A percentile compares a stretch with the other conserved stretches of the same genome.
These are phyloP conservation scores for Panaeolus cyanescens DNA, from an alignment of 768 basidiomycete genomes.

Conservation along the genomic window DNA sequence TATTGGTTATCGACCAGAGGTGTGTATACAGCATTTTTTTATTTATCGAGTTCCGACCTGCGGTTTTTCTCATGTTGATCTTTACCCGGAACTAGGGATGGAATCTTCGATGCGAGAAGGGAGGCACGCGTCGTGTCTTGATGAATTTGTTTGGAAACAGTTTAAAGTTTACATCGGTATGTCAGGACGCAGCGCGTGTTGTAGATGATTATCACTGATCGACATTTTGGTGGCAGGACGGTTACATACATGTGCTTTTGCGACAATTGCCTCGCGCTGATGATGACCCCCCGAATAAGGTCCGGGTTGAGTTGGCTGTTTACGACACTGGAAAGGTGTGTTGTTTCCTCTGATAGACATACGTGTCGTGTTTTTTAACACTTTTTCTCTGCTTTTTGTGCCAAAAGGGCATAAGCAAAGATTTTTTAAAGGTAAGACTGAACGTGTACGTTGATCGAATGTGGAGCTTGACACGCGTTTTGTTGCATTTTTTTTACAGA, in stretches of 20 bases:
- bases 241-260: constrained; percentile 84
- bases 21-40: constrained; percentile 30
- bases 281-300: constrained; percentile 54
- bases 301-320: constrained; percentile 83
- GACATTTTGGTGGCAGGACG: constrained; percentile 49
- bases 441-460: background rate
- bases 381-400: constrained; percentile 2
- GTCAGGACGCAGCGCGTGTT: constrained; percentile 20
- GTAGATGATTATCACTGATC: constrained; percentile 3
- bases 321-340: constrained; percentile 86
- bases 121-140: constrained; percentile 85
- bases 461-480: background rate
- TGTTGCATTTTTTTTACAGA: constrained; percentile 40
- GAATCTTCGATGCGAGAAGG: constrained; percentile 86
- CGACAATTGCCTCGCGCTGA: constrained; percentile 66
- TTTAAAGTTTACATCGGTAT: constrained; percentile 85
- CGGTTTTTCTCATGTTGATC: background rate
- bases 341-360: background rate
- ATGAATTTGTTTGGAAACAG: constrained; percentile 97
- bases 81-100: constrained; percentile 60
- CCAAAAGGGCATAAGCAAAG: constrained; percentile 81
- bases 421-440: constrained; percentile 75
- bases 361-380: background rate
- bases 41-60: background rate
- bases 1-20: constrained; percentile 71